Evolutionary conservation across 345 rosid genomes (phyloP).

Genomic region (Lenwebbia sp.): DNA sequence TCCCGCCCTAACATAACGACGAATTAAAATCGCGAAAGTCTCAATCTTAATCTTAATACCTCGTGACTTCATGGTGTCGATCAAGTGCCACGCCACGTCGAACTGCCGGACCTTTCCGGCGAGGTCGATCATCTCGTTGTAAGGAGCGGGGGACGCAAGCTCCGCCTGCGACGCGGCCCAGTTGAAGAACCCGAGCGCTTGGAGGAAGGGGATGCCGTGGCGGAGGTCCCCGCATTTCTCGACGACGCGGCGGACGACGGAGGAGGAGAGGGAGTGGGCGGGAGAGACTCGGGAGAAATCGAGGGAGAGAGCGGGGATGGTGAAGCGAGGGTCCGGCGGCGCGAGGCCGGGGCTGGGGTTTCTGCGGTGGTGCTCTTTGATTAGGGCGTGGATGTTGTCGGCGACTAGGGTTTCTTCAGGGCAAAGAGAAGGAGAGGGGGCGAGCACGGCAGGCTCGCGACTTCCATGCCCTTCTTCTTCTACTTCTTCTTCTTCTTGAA

Average conservation of each 20-base stretch:
- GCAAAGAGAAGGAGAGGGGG: slow-evolving; percentile 8
- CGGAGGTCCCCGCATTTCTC: slow-evolving; percentile 58
- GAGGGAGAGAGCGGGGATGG: slow-evolving; percentile 53
- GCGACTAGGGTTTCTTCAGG: slow-evolving; percentile 38
- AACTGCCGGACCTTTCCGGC: slow-evolving; percentile 75
- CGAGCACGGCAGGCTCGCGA: neutral
- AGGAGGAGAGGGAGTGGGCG: slow-evolving; percentile 26
- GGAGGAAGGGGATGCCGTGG: slow-evolving; percentile 72
- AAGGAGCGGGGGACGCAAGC: slow-evolving; percentile 38
- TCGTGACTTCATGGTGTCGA: slow-evolving; percentile 62
- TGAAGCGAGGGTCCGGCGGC: slow-evolving; percentile 30
- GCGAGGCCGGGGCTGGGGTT: slow-evolving; percentile 31
- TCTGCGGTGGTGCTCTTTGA: slow-evolving; percentile 76
- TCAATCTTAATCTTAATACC: slow-evolving; percentile 35
- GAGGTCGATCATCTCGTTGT: slow-evolving; percentile 80
- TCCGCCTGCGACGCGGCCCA: slow-evolving; percentile 48
- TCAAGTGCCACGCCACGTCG: slow-evolving; percentile 66
- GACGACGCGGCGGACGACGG: slow-evolving; percentile 41
- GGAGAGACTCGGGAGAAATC: slow-evolving; percentile 42
- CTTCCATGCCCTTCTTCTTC: neutral
- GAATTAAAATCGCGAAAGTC: slow-evolving; percentile 60
- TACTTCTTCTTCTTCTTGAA: slow-evolving; percentile 7
- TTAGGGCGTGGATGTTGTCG: slow-evolving; percentile 47
- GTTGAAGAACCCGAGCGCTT: slow-evolving; percentile 71
- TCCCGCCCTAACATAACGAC: slow-evolving; percentile 88